Percentiles rank a stretch among this genome's conserved stretches.
These are phyloP conservation scores for Platanthera zijinensis DNA, from an alignment of 106 monocot species.

Conservation along the genomic window DNA sequence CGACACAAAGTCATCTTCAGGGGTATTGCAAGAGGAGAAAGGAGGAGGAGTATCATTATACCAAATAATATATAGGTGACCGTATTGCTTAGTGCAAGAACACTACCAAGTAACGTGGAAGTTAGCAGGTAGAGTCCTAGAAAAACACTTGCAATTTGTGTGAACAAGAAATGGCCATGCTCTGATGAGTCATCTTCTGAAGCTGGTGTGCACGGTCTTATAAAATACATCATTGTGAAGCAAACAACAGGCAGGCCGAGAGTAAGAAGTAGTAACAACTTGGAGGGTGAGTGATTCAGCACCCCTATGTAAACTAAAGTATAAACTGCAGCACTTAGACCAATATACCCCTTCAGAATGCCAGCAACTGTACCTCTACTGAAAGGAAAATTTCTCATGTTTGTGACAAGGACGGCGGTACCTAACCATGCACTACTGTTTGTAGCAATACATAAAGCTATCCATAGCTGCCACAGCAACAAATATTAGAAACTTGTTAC, in stretches of 20 bases:
- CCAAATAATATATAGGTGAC: constrained; percentile 49
- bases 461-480: constrained; percentile 40
- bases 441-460: constrained; percentile 70
- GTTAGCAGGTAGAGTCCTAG: constrained; percentile 63
- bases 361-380: constrained; percentile 77
- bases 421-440: constrained; percentile 87
- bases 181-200: constrained; percentile 58
- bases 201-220: constrained; percentile 66
- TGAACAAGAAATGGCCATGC: constrained; percentile 56
- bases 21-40: constrained; percentile 76
- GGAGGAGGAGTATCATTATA: constrained; percentile 58
- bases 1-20: constrained; percentile 78
- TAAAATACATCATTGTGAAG: constrained; percentile 80
- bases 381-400: constrained; percentile 87
- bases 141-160: constrained; percentile 54
- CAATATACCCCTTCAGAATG: constrained; percentile 72
- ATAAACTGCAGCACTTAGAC: constrained; percentile 75
- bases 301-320: constrained; percentile 60
- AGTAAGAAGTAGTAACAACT: constrained; percentile 59
- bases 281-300: constrained; percentile 45
- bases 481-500: background rate
- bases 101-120: constrained; percentile 43
- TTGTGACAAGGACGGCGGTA: constrained; percentile 73
- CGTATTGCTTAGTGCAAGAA: constrained; percentile 13
- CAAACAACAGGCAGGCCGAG: constrained; percentile 59